Base-by-base conservation (phyloP, 75 land plant species). In the Picea sitchensis region DNA sequence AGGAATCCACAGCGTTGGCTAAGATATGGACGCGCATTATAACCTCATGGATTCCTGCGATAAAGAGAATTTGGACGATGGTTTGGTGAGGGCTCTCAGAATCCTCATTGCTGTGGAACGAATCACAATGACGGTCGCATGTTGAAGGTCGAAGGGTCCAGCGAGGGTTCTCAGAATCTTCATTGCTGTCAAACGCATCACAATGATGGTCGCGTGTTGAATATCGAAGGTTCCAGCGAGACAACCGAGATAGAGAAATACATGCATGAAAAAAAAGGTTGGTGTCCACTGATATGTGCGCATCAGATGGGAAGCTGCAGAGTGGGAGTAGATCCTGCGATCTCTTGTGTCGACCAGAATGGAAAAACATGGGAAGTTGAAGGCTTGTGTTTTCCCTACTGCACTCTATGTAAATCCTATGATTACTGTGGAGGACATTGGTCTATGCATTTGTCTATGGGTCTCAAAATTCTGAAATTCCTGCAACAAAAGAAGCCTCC, bases 271-370 rank as follows among this genome's bases (percentile, higher is more conserved):
- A 91, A 86, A 61, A 38, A 76, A 15, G 11, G 81, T 30, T 79
- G 80, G 64, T 90, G 89, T 87, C 79, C 76, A 0, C 17, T 84
- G 20, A 51, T 68, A 20, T 88, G 90, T 4, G 98, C 95, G 7
- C 98, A 96, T 78, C 98, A 96, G 83, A 94, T 96, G 95, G 89
- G 98, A 8, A 89, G 89, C 32, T 96, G 98, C 78, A 76, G 90
- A 14, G 94, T 96, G 98, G 98, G 95, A 23, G 77, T 76, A 6
- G 82, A 47, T 61, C 93, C 88, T 77, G 80, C 81, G 59, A 81
- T 78, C n/a, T 89, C 95, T n/a, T 92, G 81, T 2, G 98, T 96
- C n/a, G 90, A 96, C 82, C 83, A 82, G 73, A 85, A 80, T 12
- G 94, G 98, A 51, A 95, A 96, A 78, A 86, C 85, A 32, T 94